A percentile compares a stretch with the other conserved stretches of the same genome.
Conservation (phyloP, 805 yeast species). For the Spathaspora arborariae region DNA sequence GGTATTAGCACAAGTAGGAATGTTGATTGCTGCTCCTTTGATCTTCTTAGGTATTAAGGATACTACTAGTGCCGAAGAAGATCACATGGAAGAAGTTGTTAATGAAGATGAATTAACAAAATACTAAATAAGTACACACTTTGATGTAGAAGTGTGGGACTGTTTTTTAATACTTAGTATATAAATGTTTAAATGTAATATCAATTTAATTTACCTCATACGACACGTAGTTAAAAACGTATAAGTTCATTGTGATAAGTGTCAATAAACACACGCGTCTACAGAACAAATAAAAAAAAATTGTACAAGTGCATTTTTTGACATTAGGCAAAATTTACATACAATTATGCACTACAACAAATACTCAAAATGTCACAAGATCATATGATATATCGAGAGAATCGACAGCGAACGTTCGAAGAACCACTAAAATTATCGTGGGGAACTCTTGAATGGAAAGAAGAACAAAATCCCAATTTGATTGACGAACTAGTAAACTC, state of each 20-base stretch:
- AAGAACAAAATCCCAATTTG: neutral
- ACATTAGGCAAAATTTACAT: neutral
- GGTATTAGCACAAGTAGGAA: constrained; percentile 47
- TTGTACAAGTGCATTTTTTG: neutral
- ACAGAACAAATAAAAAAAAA: too few species aligned
- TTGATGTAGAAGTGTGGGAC: neutral
- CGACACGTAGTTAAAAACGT: too few species aligned
- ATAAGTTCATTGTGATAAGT: too few species aligned
- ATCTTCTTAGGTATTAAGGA: constrained; percentile 42
- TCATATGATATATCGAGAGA: constrained; percentile 18
- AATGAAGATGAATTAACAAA: constrained; percentile 22
- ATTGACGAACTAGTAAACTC: constrained; percentile 41
- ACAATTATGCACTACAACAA: neutral
- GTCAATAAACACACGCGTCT: neutral
- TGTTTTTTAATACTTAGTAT: too few species aligned
- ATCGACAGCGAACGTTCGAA: constrained; percentile 20
- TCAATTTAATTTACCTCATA: too few species aligned
- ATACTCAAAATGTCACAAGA: neutral
- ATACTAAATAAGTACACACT: constrained; percentile 9
- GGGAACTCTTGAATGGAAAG: neutral
- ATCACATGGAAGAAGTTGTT: constrained; percentile 22
- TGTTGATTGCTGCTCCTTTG: constrained; percentile 47
- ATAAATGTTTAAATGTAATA: too few species aligned
- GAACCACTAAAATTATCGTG: constrained; percentile 11
- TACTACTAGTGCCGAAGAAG: constrained; percentile 34